Evolutionary conservation across 306 rosid species (phyloP).

Genomic region (Neltuma alba): DNA sequence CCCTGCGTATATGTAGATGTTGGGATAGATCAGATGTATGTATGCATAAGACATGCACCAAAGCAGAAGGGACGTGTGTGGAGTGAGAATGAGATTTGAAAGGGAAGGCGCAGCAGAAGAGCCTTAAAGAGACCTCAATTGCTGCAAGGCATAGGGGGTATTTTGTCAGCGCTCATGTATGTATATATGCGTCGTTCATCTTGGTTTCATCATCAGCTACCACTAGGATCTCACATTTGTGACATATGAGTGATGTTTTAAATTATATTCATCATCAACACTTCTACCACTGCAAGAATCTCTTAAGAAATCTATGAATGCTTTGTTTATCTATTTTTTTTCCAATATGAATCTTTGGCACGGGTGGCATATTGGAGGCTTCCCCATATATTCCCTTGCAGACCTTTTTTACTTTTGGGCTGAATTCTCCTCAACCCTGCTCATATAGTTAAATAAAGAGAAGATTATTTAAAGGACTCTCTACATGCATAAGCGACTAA

Average conservation of each 20-base stretch:
- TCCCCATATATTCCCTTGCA: not conserved
- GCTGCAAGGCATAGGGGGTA: too few species aligned
- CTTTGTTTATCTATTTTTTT: too few species aligned
- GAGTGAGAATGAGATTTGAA: constrained; percentile 25
- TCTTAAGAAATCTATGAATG: too few species aligned
- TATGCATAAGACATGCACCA: not conserved
- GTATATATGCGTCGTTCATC: too few species aligned
- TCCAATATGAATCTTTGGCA: not conserved
- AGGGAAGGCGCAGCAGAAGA: constrained; percentile 32
- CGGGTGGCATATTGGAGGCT: not conserved
- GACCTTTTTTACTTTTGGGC: not conserved
- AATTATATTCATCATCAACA: too few species aligned
- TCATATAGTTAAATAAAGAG: too few species aligned
- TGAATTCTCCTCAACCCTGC: not conserved
- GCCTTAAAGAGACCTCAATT: constrained; percentile 32
- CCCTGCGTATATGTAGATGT: not conserved
- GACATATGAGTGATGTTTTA: too few species aligned
- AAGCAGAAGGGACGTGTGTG: constrained; percentile 9
- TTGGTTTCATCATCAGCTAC: not conserved
- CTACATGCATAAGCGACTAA: not conserved
- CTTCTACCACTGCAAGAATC: too few species aligned
- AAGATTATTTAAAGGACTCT: too few species aligned
- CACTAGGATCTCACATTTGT: too few species aligned
- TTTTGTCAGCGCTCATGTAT: not conserved
- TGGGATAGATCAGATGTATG: not conserved